Conservation (phyloP, 129 eudicot species). For the Heracleum sosnowskyi region DNA sequence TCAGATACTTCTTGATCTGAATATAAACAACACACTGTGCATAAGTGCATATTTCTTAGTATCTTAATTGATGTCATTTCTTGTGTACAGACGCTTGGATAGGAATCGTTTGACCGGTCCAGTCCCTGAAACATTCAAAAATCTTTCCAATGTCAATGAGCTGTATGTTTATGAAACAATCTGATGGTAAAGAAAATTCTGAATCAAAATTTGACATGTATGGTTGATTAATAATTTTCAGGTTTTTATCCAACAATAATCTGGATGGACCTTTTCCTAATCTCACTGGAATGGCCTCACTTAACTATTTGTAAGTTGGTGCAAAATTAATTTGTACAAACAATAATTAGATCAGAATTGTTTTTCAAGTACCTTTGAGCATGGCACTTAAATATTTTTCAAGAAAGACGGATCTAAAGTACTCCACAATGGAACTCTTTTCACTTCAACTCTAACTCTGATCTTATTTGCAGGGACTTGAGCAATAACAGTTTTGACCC, state of each 20-base stretch:
- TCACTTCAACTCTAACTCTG: constrained; percentile 12
- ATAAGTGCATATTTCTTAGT: not conserved
- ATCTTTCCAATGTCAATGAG: constrained; percentile 42
- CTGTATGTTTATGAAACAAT: constrained; percentile 43
- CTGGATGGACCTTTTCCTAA: constrained; percentile 67
- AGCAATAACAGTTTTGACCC: constrained; percentile 73
- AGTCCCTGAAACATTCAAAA: constrained; percentile 50
- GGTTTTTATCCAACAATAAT: constrained; percentile 70
- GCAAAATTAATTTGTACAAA: not conserved
- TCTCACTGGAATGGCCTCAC: constrained; percentile 53
- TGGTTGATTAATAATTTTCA: constrained; percentile 22
- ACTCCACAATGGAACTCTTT: not conserved
- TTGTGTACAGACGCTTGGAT: constrained; percentile 61
- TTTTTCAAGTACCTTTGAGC: not conserved
- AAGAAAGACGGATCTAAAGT: not conserved
- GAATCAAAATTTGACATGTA: constrained; percentile 9
- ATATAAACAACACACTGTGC: not conserved
- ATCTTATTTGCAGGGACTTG: constrained; percentile 72
- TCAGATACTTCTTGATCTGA: not conserved
- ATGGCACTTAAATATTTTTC: not conserved
- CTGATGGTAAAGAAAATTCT: not conserved
- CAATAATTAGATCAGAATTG: not conserved
- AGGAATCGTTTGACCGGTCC: constrained; percentile 50
- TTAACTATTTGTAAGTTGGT: constrained; percentile 67
- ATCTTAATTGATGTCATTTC: not conserved